Evolutionary conservation across 768 basidiomycete genomes (phyloP).

Genomic region (Suillus placidus): DNA sequence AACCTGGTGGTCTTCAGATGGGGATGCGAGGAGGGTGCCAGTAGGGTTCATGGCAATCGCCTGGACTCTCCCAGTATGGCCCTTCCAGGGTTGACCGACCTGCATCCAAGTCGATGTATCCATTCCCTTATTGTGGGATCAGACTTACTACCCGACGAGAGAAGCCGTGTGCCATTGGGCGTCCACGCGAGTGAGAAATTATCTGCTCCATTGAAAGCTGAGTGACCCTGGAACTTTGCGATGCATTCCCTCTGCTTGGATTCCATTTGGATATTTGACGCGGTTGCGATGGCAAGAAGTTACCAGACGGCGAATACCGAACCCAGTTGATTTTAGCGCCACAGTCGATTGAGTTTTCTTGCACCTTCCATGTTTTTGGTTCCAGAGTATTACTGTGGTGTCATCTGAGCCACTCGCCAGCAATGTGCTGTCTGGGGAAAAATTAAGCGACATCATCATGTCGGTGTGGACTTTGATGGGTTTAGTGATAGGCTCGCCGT

Average conservation of each 20-base stretch:
- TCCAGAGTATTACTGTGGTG: background rate
- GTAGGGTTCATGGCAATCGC: too few relatives aligned
- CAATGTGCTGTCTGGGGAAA: background rate
- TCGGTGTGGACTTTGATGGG: conserved; percentile 1
- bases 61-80: too few relatives aligned
- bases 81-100: too few relatives aligned
- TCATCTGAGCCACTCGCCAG: background rate
- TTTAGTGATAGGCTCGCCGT: background rate
- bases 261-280: background rate
- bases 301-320: background rate
- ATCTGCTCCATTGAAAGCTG: background rate
- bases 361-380: background rate
- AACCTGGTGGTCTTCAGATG: too few relatives aligned
- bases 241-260: background rate
- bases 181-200: too few relatives aligned
- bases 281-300: background rate
- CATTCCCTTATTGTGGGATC: too few relatives aligned
- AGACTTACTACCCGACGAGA: background rate
- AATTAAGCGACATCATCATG: too few relatives aligned
- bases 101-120: too few relatives aligned
- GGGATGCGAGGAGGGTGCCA: too few relatives aligned
- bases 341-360: background rate
- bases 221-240: background rate
- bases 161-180: too few relatives aligned
- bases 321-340: background rate